A percentile compares a stretch with the other conserved stretches of the same genome.
phyloP scores from a whole-genome alignment of 2,329 filamentous ascomycete species.

The Thyridium curvatum region DNA sequence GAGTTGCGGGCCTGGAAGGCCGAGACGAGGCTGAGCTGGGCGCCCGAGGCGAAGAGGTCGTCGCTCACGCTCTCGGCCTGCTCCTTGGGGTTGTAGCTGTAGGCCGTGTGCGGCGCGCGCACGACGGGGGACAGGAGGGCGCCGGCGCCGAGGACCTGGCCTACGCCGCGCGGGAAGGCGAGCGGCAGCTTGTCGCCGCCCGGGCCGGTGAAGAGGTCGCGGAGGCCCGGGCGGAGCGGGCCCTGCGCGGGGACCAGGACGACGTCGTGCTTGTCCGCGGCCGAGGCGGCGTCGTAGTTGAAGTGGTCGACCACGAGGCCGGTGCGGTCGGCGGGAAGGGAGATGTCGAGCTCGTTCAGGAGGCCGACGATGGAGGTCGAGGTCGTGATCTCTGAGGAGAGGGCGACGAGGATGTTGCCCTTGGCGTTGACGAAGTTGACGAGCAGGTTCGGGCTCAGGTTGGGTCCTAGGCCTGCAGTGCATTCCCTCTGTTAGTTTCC shows the following conservation, averaged over 20 bases:
- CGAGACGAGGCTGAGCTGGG: slow-evolving; percentile 79
- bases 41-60: slow-evolving; percentile 77
- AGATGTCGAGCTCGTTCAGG: slow-evolving; percentile 82
- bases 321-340: slow-evolving; percentile 78
- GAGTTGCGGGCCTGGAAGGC: slow-evolving; percentile 89
- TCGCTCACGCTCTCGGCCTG: slow-evolving; percentile 68
- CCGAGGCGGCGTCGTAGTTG: slow-evolving; percentile 75
- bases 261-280: slow-evolving; percentile 81
- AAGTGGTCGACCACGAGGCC: slow-evolving; percentile 92
- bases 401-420: slow-evolving; percentile 83
- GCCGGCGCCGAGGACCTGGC: slow-evolving; percentile 73
- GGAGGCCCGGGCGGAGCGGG: slow-evolving; percentile 59
- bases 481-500: slow-evolving; percentile 2
- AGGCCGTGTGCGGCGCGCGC: slow-evolving; percentile 76
- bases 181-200: slow-evolving; percentile 48
- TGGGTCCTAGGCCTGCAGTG: slow-evolving; percentile 70
- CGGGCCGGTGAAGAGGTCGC: slow-evolving; percentile 66
- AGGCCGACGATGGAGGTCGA: slow-evolving; percentile 70
- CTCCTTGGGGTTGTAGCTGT: slow-evolving; percentile 92
- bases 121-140: slow-evolving; percentile 76
- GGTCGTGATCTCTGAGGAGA: slow-evolving; percentile 65
- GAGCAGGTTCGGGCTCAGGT: slow-evolving; percentile 77
- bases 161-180: slow-evolving; percentile 76
- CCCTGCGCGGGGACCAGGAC: slow-evolving; percentile 68
- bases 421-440: slow-evolving; percentile 85